A percentile compares a stretch with the other conserved stretches of the same genome.
Evolutionary conservation across 1,284 basidiomycete species (phyloP).

Genomic region (Coniferiporia weirii): DNA sequence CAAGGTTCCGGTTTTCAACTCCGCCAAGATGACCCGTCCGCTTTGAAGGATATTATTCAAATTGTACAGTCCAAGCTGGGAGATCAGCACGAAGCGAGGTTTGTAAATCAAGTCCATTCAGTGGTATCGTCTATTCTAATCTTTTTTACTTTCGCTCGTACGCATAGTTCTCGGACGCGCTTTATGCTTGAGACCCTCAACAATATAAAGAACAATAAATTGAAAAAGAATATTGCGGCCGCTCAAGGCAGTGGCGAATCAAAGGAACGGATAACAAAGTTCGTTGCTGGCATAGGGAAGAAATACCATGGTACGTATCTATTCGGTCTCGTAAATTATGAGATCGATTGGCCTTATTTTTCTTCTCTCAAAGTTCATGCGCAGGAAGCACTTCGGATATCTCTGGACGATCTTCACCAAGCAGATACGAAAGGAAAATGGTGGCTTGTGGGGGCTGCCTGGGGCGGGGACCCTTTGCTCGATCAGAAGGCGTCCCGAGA

Average conservation of each 20-base stretch:
- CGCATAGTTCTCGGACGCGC: slow-evolving; percentile 68
- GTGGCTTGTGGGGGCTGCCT: slow-evolving; percentile 98
- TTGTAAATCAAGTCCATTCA: slow-evolving; percentile 16
- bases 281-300: slow-evolving; percentile 69
- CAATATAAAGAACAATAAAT: slow-evolving; percentile 88
- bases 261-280: slow-evolving; percentile 82
- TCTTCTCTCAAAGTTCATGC: slow-evolving; percentile 51
- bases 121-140: not conserved
- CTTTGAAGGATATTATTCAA: slow-evolving; percentile 79
- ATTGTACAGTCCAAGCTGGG: slow-evolving; percentile 73
- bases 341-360: not conserved
- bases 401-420: slow-evolving; percentile 79
- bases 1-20: slow-evolving; percentile 62
- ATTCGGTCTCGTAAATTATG: not conserved
- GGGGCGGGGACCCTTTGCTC: slow-evolving; percentile 86
- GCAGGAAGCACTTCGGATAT: slow-evolving; percentile 80
- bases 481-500: slow-evolving; percentile 47
- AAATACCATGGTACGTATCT: slow-evolving; percentile 58
- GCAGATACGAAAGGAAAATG: slow-evolving; percentile 91
- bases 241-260: slow-evolving; percentile 64
- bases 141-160: not conserved
- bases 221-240: slow-evolving; percentile 57
- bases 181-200: slow-evolving; percentile 93
- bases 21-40: slow-evolving; percentile 82
- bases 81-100: slow-evolving; percentile 59